Conservation (phyloP, 306 rosid species). For the Luffa aegyptiaca region DNA sequence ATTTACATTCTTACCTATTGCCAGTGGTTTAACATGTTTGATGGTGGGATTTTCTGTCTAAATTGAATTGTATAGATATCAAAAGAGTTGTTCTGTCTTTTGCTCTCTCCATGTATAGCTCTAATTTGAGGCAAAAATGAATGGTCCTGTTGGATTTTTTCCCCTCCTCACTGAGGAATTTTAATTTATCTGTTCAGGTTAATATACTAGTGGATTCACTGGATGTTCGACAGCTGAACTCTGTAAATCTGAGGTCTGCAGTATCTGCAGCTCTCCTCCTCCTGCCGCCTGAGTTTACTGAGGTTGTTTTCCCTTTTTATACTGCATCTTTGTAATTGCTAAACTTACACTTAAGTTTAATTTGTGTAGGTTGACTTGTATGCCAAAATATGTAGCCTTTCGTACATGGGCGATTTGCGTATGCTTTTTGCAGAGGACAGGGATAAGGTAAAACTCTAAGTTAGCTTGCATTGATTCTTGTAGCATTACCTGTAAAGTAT, state of each 20-base stretch:
- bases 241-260: slow-evolving; percentile 76
- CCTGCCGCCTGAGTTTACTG: slow-evolving; percentile 70
- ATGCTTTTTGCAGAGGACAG: slow-evolving; percentile 96
- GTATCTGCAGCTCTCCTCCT: slow-evolving; percentile 79
- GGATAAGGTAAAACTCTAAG: slow-evolving; percentile 51
- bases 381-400: slow-evolving; percentile 87
- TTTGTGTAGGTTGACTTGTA: slow-evolving; percentile 71
- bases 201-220: slow-evolving; percentile 54
- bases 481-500: neutral
- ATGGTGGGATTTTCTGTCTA: neutral
- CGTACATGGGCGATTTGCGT: slow-evolving; percentile 78
- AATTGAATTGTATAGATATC: neutral
- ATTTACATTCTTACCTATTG: neutral
- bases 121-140: neutral
- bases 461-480: slow-evolving; percentile 10
- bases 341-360: slow-evolving; percentile 8
- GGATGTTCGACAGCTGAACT: slow-evolving; percentile 39
- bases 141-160: neutral
- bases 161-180: neutral
- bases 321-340: slow-evolving; percentile 15
- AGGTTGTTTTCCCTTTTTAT: slow-evolving; percentile 39
- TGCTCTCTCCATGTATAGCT: neutral
- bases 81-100: neutral
- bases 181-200: slow-evolving; percentile 36
- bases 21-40: neutral